phyloP scores from a whole-genome alignment of 2,329 filamentous ascomycete genomes.

The Triangularia setosa region DNA sequence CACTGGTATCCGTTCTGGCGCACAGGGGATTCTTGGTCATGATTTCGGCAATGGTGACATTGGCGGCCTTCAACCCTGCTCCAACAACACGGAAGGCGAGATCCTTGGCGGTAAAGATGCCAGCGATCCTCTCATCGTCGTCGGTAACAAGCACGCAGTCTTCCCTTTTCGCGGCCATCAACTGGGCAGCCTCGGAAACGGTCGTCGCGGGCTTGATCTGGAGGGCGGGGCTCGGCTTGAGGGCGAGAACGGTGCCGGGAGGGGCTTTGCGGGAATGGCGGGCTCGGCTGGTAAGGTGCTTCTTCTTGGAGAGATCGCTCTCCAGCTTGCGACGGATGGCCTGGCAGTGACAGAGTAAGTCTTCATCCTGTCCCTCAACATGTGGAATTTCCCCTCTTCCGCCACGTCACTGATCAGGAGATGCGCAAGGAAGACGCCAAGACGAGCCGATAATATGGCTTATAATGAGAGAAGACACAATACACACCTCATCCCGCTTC shows the following conservation, averaged over 20 bases:
- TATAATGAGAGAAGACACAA: not conserved
- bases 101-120: constrained; percentile 99
- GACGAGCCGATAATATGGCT: not conserved
- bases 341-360: constrained; percentile 34
- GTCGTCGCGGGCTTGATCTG: constrained; percentile 96
- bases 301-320: constrained; percentile 97
- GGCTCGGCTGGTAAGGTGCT: constrained; percentile 71
- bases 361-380: constrained; percentile 29
- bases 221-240: constrained; percentile 91
- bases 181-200: constrained; percentile 91
- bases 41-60: constrained; percentile 92
- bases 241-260: constrained; percentile 88
- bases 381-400: constrained; percentile 1
- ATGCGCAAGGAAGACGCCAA: constrained; percentile 14
- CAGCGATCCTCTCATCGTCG: constrained; percentile 94
- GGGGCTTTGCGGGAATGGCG: constrained; percentile 89
- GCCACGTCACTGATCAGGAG: not conserved
- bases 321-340: constrained; percentile 97
- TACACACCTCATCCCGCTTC: constrained; percentile 93
- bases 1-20: constrained; percentile 94
- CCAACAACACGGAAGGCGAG: constrained; percentile 95
- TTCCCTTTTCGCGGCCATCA: constrained; percentile 98
- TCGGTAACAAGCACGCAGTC: constrained; percentile 97
- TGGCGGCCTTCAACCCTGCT: constrained; percentile 80
- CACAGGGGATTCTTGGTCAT: constrained; percentile 99